These are phyloP conservation scores for Ophiognomonia clavigignenti-juglandacearum DNA, from an alignment of 2,329 filamentous ascomycete genomes.

Conservation along the genomic window DNA sequence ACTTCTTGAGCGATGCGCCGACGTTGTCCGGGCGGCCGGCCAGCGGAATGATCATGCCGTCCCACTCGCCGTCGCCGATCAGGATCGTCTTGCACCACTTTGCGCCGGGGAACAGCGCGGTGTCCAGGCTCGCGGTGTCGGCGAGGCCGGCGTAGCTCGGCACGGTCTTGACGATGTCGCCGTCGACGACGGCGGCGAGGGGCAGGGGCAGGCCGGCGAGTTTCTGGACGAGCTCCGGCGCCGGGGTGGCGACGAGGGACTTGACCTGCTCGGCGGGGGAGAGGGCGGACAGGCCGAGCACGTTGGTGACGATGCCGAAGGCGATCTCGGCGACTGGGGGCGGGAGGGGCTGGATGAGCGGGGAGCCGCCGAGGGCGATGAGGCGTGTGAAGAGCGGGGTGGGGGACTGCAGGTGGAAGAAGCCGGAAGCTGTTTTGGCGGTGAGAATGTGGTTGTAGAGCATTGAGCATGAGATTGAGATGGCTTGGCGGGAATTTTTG, in stretches of 20 bases:
- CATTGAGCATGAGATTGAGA: too few species aligned
- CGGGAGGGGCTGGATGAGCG: slow-evolving; percentile 10
- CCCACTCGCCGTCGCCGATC: slow-evolving; percentile 9
- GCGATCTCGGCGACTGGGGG: slow-evolving; percentile 3
- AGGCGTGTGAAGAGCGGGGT: slow-evolving; percentile 12
- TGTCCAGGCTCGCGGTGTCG: slow-evolving; percentile 1
- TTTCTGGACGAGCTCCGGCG: slow-evolving; percentile 9
- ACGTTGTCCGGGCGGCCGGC: slow-evolving; percentile 9
- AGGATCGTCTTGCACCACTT: slow-evolving; percentile 12
- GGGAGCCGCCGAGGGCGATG: slow-evolving; percentile 9
- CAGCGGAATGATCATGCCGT: slow-evolving; percentile 12
- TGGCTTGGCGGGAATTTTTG: too few species aligned
- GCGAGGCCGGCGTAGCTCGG: slow-evolving; percentile 8
- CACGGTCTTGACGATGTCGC: slow-evolving; percentile 8
- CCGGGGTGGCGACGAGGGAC: slow-evolving; percentile 11
- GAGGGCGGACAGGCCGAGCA: slow-evolving; percentile 45
- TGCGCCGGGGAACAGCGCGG: slow-evolving; percentile 3
- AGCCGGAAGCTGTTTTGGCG: slow-evolving; percentile 3
- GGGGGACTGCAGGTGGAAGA: slow-evolving; percentile 10
- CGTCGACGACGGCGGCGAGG: slow-evolving; percentile 12
- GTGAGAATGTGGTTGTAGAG: too few species aligned
- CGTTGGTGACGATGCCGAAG: slow-evolving; percentile 38
- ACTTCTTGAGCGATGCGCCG: neutral
- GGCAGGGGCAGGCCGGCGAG: slow-evolving; percentile 7
- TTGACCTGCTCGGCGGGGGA: slow-evolving; percentile 39